phyloP scores from a whole-genome alignment of 1,284 basidiomycete genomes.

The Ustilago nuda region DNA sequence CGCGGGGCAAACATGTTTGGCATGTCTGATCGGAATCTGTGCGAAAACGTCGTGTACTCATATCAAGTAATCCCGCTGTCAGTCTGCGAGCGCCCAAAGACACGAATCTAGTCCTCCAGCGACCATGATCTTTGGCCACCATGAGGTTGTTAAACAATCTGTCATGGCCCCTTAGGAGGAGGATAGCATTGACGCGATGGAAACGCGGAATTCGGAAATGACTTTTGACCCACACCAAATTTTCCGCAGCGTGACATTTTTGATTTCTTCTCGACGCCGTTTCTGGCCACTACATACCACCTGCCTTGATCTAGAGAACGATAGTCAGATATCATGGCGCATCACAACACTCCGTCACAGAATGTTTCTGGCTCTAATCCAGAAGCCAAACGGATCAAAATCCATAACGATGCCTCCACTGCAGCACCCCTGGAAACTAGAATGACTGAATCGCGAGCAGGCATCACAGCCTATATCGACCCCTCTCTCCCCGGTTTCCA shows the following conservation, averaged over 20 bases:
- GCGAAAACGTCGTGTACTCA: too few relatives aligned
- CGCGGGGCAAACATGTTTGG: too few relatives aligned
- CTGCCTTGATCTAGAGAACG: not conserved
- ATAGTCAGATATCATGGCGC: not conserved
- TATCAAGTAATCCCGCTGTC: too few relatives aligned
- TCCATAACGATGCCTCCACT: not conserved
- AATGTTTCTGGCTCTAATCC: not conserved
- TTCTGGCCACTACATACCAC: not conserved
- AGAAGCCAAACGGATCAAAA: slow-evolving; percentile 4
- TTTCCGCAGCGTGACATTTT: not conserved
- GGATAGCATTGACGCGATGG: not conserved
- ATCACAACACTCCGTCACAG: not conserved
- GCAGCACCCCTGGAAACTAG: slow-evolving; percentile 15
- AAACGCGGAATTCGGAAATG: not conserved
- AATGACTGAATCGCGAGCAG: slow-evolving; percentile 49
- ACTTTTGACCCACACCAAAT: not conserved
- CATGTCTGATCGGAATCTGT: too few relatives aligned
- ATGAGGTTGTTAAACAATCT: too few relatives aligned
- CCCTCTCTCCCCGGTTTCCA: slow-evolving; percentile 52
- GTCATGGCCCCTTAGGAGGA: too few relatives aligned
- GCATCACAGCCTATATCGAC: slow-evolving; percentile 58
- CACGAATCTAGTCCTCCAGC: too few relatives aligned
- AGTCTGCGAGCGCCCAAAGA: too few relatives aligned
- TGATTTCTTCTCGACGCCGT: not conserved
- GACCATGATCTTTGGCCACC: too few relatives aligned